phyloP scores from a whole-genome alignment of 441 rosid species.

The Erodium chrysanthum region DNA sequence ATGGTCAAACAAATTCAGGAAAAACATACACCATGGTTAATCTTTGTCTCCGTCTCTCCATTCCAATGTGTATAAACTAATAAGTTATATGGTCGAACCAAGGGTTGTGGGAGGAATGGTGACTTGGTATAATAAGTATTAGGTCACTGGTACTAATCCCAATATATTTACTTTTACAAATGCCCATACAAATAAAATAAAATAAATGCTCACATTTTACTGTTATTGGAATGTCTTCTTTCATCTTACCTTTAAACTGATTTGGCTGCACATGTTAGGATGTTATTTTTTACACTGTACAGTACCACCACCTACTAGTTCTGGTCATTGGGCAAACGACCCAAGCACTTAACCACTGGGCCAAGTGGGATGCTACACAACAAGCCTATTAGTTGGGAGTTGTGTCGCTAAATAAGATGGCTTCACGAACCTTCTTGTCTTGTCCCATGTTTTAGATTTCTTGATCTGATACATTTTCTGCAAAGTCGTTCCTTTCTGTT shows the following conservation, averaged over 20 bases:
- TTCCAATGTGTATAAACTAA: not conserved
- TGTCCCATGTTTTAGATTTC: no score
- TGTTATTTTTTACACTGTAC: not conserved
- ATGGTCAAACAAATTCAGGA: conserved; percentile 87
- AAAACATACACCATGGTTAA: conserved; percentile 91
- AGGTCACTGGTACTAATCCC: not conserved
- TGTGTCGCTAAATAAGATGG: no score
- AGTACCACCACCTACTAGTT: no score
- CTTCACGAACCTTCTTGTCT: no score
- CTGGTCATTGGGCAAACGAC: no score
- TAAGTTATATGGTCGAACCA: not conserved
- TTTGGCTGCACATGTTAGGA: not conserved
- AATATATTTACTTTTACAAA: no score
- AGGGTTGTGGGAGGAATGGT: not conserved
- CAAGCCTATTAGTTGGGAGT: no score
- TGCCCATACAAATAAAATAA: not conserved
- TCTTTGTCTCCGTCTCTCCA: conserved; percentile 15
- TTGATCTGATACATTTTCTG: no score
- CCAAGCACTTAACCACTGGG: no score
- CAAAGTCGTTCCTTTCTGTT: not conserved
- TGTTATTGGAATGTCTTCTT: not conserved
- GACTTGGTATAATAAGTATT: no score
- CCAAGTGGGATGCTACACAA: no score
- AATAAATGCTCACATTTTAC: not conserved
- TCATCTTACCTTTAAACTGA: no score